Evolutionary conservation across 768 basidiomycete genomes (phyloP), one percentile per base, ranked within the genome.

Genomic region (Hemileccinum rubropunctum): DNA sequence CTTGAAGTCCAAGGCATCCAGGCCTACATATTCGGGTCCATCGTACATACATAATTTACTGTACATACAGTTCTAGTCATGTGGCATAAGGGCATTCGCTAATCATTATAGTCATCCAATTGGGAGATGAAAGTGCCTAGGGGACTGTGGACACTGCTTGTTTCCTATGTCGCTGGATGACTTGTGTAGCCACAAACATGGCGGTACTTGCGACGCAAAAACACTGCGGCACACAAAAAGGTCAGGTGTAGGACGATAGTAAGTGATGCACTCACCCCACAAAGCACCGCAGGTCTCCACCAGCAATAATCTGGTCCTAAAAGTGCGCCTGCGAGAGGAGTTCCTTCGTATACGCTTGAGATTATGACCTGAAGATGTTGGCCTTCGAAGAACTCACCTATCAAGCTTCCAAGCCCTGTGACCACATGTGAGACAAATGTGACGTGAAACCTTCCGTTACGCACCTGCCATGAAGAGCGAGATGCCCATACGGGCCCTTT

Each of bases 271-370:
- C 59, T 51, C 53, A 73, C 66, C 47, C 79, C 82, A 34, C 76
- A 69, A 54, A 82, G 79, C 17, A 81, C 50, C 8, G 75, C 74
- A 4, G 81, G 78, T 40, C 71, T 69, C 78, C 79, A 82, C 83
- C 83, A 84, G 2, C 64, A 51, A 49, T 76, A 81, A 7, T 69
- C 58, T n/a, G 70, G 52, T 2, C 78, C 73, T 3, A 84, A 66
- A n/a, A 84, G 66, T 6, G 76, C 76, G 1, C 83, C 83, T 38
- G 75, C 74, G 18, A 82, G 73, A 9, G 83, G 82, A 0, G 79
- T 75, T 13, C 81, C 81, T 75, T 52, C 32, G 43, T 17, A 18
- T 20, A 47, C 37, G 20, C 60, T 58, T 17, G 63, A 58, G 21
- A 68, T 48, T 10, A 61, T 60, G 64, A 9, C 15, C 39, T 28